These are phyloP conservation scores for Lolium rigidum DNA, from an alignment of 176 grass and related monocot genomes.

Conservation along the genomic window DNA sequence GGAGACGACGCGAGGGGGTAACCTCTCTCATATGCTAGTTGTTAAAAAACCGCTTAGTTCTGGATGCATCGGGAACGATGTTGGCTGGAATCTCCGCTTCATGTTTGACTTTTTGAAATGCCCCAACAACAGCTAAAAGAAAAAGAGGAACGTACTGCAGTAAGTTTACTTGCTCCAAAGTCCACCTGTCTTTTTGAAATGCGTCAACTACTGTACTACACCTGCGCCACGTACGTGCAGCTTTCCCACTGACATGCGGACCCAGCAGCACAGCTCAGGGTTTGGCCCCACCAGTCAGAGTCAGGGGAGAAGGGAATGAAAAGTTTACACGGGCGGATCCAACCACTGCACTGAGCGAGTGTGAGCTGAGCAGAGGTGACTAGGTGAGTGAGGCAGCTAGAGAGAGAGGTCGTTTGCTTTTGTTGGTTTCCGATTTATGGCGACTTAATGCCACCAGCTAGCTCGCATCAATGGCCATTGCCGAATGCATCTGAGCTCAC, in stretches of 20 bases:
- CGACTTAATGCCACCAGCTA: slow-evolving; percentile 60
- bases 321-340: slow-evolving; percentile 42
- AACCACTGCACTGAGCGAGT: slow-evolving; percentile 45
- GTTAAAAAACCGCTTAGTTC: no score
- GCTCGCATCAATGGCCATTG: slow-evolving; percentile 13
- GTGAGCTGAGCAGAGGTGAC: not conserved
- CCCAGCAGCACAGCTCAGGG: accelerated
- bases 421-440: slow-evolving; percentile 68
- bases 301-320: not conserved
- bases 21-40: no score
- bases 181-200: slow-evolving; percentile 32
- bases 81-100: no score
- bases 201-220: not conserved
- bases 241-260: not conserved
- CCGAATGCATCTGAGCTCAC: not conserved
- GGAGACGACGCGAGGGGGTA: no score
- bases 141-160: not conserved
- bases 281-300: not conserved
- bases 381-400: not conserved
- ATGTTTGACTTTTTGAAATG: not conserved
- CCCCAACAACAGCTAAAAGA: not conserved
- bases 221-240: no score
- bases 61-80: no score
- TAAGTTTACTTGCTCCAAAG: slow-evolving; percentile 61
- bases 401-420: slow-evolving; percentile 29